Conservation (phyloP, 345 rosid genomes). For the Capsella bursapastoris region DNA sequence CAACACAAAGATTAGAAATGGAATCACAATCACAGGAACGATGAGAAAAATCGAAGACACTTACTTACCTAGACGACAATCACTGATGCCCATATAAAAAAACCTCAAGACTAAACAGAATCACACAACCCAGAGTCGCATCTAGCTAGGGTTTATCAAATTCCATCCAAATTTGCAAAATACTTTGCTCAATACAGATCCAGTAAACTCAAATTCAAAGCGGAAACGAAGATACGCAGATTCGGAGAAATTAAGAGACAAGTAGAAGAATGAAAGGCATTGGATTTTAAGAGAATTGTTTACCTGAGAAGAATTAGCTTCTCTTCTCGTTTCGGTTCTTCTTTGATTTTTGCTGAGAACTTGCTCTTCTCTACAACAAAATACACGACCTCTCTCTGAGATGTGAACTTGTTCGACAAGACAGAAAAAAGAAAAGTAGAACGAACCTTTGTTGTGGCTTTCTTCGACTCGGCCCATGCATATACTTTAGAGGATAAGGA, state of each 20-base stretch:
- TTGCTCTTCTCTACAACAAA: not conserved
- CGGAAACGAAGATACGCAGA: not conserved
- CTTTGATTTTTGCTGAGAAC: conserved; percentile 29
- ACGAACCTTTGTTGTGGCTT: not conserved
- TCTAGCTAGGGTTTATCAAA: conserved; percentile 19
- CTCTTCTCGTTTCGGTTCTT: conserved; percentile 11
- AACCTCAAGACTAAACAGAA: not conserved
- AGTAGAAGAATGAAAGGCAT: not conserved
- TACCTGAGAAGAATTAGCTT: conserved; percentile 20
- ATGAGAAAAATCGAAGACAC: conserved; percentile 1
- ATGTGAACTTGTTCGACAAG: conserved; percentile 43
- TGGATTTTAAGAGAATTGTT: not conserved
- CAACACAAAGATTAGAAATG: not conserved
- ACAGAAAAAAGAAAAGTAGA: not conserved
- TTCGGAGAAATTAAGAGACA: not conserved
- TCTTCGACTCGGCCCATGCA: conserved; percentile 2
- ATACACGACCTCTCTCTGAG: not conserved
- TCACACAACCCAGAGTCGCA: not conserved
- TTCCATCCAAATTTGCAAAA: not conserved
- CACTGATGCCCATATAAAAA: not conserved
- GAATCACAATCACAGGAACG: not conserved
- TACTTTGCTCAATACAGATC: conserved; percentile 18
- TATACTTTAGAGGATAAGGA: not conserved
- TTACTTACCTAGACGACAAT: not conserved
- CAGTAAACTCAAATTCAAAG: conserved; percentile 2